Conservation (phyloP, 108 stramenopile species). For the Cyclostephanos tholiformis region DNA sequence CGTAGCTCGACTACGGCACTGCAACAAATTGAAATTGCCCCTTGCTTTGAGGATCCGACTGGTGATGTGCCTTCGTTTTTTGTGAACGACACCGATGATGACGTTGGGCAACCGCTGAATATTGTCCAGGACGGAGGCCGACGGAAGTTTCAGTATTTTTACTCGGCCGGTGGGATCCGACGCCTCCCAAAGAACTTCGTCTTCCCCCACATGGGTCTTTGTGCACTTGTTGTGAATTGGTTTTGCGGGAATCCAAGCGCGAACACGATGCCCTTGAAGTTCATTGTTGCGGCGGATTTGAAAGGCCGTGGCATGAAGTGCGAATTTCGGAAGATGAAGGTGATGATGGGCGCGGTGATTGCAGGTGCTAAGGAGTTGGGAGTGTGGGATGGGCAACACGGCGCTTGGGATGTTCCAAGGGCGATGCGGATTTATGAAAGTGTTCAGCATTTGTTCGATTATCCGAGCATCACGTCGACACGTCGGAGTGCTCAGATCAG, state of each 20-base stretch:
- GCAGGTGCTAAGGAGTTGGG: too few species aligned
- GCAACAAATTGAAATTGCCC: too few species aligned
- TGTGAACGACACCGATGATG: neutral
- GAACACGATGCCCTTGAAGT: neutral
- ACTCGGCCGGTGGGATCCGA: neutral
- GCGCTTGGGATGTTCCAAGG: too few species aligned
- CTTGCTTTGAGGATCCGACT: too few species aligned
- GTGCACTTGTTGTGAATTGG: neutral
- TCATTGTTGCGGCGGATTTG: neutral
- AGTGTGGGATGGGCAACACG: too few species aligned
- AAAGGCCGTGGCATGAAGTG: neutral
- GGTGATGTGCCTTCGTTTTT: neutral
- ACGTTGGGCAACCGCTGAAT: neutral
- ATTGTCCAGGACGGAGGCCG: neutral
- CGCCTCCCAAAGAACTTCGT: neutral
- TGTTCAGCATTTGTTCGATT: too few species aligned
- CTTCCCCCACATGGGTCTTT: neutral
- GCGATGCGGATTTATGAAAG: too few species aligned
- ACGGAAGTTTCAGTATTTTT: neutral
- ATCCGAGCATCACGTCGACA: too few species aligned
- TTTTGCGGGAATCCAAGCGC: neutral
- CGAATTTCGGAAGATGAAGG: neutral
- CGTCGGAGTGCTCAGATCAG: too few species aligned
- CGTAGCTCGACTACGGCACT: neutral
- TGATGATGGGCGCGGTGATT: too few species aligned